These are phyloP conservation scores for Russula abietina DNA, from an alignment of 768 basidiomycete genomes.

Conservation along the genomic window DNA sequence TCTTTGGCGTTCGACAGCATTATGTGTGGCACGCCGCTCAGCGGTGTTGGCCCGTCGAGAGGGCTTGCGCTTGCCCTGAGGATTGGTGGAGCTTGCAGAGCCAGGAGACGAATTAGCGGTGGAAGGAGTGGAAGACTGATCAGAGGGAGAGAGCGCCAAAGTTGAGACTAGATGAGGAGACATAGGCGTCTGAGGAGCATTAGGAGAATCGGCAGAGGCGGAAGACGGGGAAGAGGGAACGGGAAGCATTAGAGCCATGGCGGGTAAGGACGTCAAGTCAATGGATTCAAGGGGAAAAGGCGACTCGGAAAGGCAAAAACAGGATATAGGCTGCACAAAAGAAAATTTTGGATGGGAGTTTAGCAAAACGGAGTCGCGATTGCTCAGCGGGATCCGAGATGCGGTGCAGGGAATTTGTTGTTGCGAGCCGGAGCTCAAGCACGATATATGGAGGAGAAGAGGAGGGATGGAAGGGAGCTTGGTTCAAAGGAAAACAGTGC, in stretches of 20 bases:
- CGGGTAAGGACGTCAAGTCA: constrained; percentile 25
- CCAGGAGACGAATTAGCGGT: constrained; percentile 17
- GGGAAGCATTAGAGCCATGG: constrained; percentile 38
- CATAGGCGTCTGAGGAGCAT: constrained; percentile 45
- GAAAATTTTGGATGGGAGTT: constrained; percentile 13
- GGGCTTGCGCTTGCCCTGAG: constrained; percentile 71
- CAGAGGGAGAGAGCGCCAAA: constrained; percentile 34
- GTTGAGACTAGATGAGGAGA: constrained; percentile 37
- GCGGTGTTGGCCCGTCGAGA: constrained; percentile 91
- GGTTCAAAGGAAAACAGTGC: constrained; percentile 27
- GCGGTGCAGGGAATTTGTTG: constrained; percentile 37
- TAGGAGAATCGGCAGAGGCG: constrained; percentile 39
- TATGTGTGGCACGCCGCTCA: constrained; percentile 93
- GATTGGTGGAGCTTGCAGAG: constrained; percentile 25
- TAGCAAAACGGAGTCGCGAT: constrained; percentile 40
- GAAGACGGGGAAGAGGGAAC: constrained; percentile 38
- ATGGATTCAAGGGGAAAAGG: not conserved
- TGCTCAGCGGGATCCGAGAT: constrained; percentile 46
- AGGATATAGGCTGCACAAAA: constrained; percentile 22
- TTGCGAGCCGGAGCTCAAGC: constrained; percentile 21
- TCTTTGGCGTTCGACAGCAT: constrained; percentile 91
- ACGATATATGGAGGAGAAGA: constrained; percentile 10
- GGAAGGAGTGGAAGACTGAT: constrained; percentile 26
- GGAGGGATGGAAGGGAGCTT: constrained; percentile 28
- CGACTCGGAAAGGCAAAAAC: constrained; percentile 21